phyloP scores from a whole-genome alignment of 2,329 filamentous ascomycete species.

The Beauveria brongniartii region DNA sequence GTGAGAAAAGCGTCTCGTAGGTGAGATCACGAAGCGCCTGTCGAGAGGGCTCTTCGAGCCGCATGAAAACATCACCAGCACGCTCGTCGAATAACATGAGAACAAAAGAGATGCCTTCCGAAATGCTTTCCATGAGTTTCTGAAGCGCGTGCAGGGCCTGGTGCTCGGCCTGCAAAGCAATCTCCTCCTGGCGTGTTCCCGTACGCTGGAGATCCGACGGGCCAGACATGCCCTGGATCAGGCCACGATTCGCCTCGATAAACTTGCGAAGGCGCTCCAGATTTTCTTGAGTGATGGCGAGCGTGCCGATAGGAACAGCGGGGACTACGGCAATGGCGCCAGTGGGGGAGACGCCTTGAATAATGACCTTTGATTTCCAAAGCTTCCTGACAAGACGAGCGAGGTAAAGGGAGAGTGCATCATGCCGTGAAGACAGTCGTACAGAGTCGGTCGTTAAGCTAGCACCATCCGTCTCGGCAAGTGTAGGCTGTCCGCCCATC shows the following conservation, averaged over 20 bases:
- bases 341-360: conserved; percentile 39
- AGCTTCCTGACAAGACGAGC: conserved; percentile 79
- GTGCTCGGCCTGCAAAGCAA: conserved; percentile 88
- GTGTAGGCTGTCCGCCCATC: conserved; percentile 77
- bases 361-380: conserved; percentile 75
- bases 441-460: conserved; percentile 72
- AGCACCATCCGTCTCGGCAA: conserved; percentile 69
- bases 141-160: conserved; percentile 82
- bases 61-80: conserved; percentile 75
- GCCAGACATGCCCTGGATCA: conserved; percentile 90
- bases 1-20: conserved; percentile 81
- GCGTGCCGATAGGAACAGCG: conserved; percentile 57
- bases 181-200: conserved; percentile 78
- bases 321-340: conserved; percentile 58
- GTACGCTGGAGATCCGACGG: conserved; percentile 75
- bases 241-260: conserved; percentile 75
- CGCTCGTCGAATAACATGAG: conserved; percentile 91
- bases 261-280: conserved; percentile 74
- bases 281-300: conserved; percentile 71
- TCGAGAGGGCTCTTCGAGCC: conserved; percentile 63
- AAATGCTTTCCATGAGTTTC: conserved; percentile 79
- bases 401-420: conserved; percentile 81
- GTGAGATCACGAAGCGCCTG: conserved; percentile 68
- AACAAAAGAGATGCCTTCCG: conserved; percentile 94
- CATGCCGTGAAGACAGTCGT: conserved; percentile 78